Percentiles rank a stretch among this genome's conserved stretches.
These are phyloP conservation scores for Dendrocalamus latiflorus DNA, from an alignment of 202 grass and related monocot species.

Conservation along the genomic window DNA sequence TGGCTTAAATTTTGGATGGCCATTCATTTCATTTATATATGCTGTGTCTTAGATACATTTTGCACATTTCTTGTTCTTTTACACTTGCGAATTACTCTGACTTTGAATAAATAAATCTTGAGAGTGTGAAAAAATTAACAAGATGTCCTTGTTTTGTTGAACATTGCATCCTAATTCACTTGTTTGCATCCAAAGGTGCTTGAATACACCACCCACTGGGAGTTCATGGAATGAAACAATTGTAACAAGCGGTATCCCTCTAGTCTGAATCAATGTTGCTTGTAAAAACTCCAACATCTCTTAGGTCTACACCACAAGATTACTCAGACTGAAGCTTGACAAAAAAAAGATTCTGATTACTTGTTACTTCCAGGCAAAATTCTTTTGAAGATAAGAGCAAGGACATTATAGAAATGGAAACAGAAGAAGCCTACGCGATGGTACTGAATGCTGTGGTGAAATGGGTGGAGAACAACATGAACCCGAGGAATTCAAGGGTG, in stretches of 20 bases:
- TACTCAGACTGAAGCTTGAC: not conserved
- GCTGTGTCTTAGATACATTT: not conserved
- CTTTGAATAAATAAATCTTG: not conserved
- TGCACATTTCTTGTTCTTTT: not conserved
- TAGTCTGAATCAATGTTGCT: not conserved
- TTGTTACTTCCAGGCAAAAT: conserved; percentile 44
- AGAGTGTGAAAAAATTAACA: not conserved
- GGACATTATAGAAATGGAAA: conserved; percentile 76
- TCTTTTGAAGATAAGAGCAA: conserved; percentile 66
- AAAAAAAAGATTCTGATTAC: not conserved
- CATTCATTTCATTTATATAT: not conserved
- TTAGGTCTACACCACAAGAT: not conserved
- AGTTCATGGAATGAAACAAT: not conserved
- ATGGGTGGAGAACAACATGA: conserved; percentile 83
- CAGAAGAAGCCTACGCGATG: conserved; percentile 75
- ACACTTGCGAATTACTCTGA: not conserved
- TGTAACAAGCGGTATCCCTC: not conserved
- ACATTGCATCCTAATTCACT: not conserved
- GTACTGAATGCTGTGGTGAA: conserved; percentile 65
- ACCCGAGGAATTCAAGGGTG: conserved; percentile 50
- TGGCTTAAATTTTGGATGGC: not conserved
- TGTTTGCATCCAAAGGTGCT: not conserved
- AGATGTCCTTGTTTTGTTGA: not conserved
- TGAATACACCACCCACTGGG: not conserved
- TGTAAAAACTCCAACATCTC: not conserved